Conservation (phyloP, 2,329 filamentous ascomycete genomes). For the Fusarium longipes region DNA sequence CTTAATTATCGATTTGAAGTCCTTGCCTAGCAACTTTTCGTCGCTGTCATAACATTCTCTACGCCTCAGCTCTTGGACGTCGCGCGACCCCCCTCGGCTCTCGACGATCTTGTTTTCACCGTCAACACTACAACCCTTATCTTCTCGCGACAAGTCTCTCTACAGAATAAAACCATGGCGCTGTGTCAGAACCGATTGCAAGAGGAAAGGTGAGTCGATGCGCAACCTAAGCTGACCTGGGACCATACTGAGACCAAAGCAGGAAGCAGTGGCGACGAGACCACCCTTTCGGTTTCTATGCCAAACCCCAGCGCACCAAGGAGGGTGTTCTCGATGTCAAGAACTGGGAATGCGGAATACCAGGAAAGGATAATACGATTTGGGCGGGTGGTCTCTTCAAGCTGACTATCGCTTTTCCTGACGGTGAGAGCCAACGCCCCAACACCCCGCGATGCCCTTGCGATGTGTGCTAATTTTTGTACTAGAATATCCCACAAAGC, state of each 20-base stretch:
- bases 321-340: conserved; percentile 91
- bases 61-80: conserved; percentile 14
- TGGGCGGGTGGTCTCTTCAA: conserved; percentile 99
- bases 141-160: conserved; percentile 1
- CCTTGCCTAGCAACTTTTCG: background rate
- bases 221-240: background rate
- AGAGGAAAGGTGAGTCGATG: conserved; percentile 78
- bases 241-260: conserved; percentile 38
- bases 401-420: conserved; percentile 89
- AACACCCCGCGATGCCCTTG: background rate
- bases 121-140: conserved; percentile 11
- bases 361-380: conserved; percentile 94
- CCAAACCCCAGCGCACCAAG: conserved; percentile 82
- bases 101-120: conserved; percentile 13
- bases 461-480: conserved; percentile 29
- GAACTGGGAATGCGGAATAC: conserved; percentile 95
- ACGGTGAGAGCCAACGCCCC: conserved; percentile 69
- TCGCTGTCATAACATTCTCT: conserved; percentile 1
- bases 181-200: conserved; percentile 88
- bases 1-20: background rate
- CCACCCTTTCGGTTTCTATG: conserved; percentile 97
- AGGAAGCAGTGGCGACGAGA: conserved; percentile 98
- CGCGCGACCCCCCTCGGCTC: conserved; percentile 3
- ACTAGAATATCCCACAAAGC: conserved; percentile 96
- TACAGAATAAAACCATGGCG: conserved; percentile 70